Conservation (phyloP, 805 yeast species). For the Cyberlindnera maritima region DNA sequence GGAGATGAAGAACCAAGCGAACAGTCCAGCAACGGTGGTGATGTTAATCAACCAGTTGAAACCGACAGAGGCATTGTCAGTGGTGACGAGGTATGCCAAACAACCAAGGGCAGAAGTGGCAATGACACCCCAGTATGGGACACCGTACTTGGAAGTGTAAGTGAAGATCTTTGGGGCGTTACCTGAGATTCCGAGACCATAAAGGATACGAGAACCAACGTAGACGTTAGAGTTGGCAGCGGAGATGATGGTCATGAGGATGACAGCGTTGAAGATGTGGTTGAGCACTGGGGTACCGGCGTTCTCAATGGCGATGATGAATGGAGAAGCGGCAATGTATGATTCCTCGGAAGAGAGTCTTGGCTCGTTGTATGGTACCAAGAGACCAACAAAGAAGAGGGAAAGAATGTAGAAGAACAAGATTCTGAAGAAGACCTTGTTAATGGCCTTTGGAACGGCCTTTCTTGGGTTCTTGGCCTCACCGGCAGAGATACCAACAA, state of each 20-base stretch:
- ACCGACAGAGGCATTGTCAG: constrained; percentile 52
- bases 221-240: constrained; percentile 78
- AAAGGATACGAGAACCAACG: constrained; percentile 68
- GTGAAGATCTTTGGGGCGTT: constrained; percentile 56
- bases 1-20: constrained; percentile 71
- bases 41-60: constrained; percentile 74
- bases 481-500: constrained; percentile 74
- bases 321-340: constrained; percentile 59
- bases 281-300: constrained; percentile 67
- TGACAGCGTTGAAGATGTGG: constrained; percentile 69
- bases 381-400: constrained; percentile 64
- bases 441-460: constrained; percentile 59
- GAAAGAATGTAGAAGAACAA: constrained; percentile 63
- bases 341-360: constrained; percentile 34
- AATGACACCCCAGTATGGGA: constrained; percentile 57
- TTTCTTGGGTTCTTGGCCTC: constrained; percentile 61
- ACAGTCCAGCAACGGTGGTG: constrained; percentile 71
- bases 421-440: constrained; percentile 66
- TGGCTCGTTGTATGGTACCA: constrained; percentile 64
- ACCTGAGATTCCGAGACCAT: constrained; percentile 56
- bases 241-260: constrained; percentile 61
- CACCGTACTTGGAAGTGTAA: constrained; percentile 53
- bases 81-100: constrained; percentile 55
- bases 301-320: constrained; percentile 66
- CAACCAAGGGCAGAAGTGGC: constrained; percentile 60